Conservation (phyloP, 192 early-diverging fungal species). For the Rhizophlyctis rosea region DNA sequence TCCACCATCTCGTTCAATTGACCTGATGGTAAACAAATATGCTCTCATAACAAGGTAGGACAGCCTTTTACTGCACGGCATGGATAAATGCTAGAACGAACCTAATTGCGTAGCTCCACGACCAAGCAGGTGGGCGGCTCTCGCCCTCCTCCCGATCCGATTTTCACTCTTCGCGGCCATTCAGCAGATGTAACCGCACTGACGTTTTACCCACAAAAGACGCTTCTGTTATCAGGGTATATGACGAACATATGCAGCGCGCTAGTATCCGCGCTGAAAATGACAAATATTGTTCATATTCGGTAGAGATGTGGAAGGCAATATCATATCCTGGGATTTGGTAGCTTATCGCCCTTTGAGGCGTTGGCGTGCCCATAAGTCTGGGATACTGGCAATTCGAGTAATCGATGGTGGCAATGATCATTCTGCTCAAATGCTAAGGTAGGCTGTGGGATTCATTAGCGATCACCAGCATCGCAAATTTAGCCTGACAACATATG, state of each 20-base stretch:
- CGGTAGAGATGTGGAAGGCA: conserved; percentile 21
- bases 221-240: conserved; percentile 22
- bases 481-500: too few relatives aligned
- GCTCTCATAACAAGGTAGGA: too few relatives aligned
- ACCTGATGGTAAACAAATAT: too few relatives aligned
- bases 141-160: conserved; percentile 15
- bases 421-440: not conserved
- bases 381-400: conserved; percentile 15
- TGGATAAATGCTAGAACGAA: too few relatives aligned
- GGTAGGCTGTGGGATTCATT: not conserved
- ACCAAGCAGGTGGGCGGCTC: too few relatives aligned
- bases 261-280: not conserved
- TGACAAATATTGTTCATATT: not conserved
- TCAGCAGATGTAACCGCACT: conserved; percentile 15
- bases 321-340: conserved; percentile 20
- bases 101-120: too few relatives aligned
- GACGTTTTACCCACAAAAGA: not conserved
- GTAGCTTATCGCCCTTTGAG: conserved; percentile 12
- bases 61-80: too few relatives aligned
- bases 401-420: not conserved
- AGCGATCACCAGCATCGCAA: not conserved
- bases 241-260: not conserved
- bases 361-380: conserved; percentile 13
- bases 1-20: too few relatives aligned
- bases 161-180: conserved; percentile 22